A percentile compares a stretch with the other conserved stretches of the same genome.
phyloP scores from a whole-genome alignment of 2,329 filamentous ascomycete genomes.

The Curvularia eragrostidis region DNA sequence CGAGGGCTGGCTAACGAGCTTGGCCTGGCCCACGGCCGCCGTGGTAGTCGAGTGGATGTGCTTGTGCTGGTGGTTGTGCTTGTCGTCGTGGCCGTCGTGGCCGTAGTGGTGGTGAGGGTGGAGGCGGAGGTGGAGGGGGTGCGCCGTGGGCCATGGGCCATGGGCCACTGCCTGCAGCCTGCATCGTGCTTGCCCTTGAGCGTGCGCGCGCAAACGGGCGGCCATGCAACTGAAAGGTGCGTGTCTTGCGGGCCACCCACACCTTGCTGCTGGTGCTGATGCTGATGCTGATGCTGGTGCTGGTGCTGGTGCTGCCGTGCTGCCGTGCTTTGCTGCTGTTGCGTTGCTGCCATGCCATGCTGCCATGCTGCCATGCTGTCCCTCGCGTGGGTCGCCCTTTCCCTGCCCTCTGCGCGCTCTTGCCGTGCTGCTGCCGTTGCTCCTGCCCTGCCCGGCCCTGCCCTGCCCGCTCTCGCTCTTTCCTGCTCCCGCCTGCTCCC shows the following conservation, averaged over 20 bases:
- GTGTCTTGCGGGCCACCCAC: no score
- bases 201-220: neutral
- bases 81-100: no score
- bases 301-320: no score
- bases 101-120: no score
- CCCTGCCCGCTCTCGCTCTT: conserved; percentile 9
- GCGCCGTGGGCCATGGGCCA: no score
- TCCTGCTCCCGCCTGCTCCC: neutral
- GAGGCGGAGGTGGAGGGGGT: neutral
- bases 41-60: neutral
- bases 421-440: neutral
- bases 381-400: conserved; percentile 7
- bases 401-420: conserved; percentile 8
- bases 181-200: neutral
- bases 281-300: no score
- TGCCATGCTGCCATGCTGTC: no score
- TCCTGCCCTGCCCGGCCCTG: conserved; percentile 6
- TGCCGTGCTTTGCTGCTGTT: no score
- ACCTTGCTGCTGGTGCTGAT: no score
- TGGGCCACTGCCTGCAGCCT: neutral
- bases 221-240: neutral
- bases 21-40: conserved; percentile 7
- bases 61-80: neutral
- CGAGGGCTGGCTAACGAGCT: conserved; percentile 15
- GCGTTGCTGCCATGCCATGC: no score